Evolutionary conservation across 2,329 filamentous ascomycete genomes (phyloP).

Genomic region (Aureobasidium sp.): DNA sequence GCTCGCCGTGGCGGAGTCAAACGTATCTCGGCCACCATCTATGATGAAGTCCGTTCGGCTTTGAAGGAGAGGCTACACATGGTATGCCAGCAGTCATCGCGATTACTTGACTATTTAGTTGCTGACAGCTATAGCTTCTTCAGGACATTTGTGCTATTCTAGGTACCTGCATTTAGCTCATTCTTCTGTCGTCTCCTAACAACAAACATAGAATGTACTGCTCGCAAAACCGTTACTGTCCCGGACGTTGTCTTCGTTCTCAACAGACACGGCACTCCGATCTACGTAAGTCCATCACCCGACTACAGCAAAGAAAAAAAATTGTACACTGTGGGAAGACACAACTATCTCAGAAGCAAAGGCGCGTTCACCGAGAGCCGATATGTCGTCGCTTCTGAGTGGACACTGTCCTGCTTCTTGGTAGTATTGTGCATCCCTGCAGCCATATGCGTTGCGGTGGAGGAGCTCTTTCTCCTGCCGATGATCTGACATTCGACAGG

Average conservation of each 20-base stretch:
- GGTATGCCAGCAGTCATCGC: constrained; percentile 47
- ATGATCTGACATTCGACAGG: neutral
- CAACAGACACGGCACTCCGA: constrained; percentile 40
- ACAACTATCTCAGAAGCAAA: too few relatives aligned
- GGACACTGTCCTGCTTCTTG: too few relatives aligned
- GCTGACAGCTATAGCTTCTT: constrained; percentile 16
- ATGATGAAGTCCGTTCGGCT: constrained; percentile 51
- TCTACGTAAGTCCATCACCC: constrained; percentile 37
- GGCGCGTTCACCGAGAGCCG: too few relatives aligned
- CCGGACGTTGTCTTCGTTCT: constrained; percentile 55
- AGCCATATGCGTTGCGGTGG: too few relatives aligned
- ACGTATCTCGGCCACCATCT: constrained; percentile 58
- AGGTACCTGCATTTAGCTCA: too few relatives aligned
- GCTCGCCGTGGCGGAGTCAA: constrained; percentile 73
- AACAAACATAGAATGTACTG: neutral
- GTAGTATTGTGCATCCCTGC: too few relatives aligned
- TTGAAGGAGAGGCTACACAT: constrained; percentile 47
- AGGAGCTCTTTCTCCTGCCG: too few relatives aligned
- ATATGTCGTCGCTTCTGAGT: too few relatives aligned
- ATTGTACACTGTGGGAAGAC: too few relatives aligned
- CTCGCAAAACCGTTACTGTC: constrained; percentile 55
- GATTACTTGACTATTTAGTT: neutral
- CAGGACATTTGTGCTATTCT: constrained; percentile 23
- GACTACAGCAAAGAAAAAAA: too few relatives aligned
- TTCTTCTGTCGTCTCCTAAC: too few relatives aligned